Evolutionary conservation across 1,139 yeast genomes (phyloP), one percentile per base, ranked within the genome.

Genomic region (Scheffersomyces stambukii): DNA sequence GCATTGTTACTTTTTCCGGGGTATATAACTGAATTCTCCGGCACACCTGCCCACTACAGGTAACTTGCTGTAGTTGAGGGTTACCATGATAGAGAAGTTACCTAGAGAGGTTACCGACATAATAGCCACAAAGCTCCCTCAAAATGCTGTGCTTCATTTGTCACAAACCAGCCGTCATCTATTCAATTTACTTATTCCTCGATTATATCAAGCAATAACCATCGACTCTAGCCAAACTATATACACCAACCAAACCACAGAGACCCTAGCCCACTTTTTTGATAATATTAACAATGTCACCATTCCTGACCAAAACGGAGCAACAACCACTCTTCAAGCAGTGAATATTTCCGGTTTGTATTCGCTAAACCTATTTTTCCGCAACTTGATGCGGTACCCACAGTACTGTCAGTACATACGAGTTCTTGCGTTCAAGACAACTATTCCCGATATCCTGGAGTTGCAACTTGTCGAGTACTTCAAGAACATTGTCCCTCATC

Each of bases 371-470:
- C 27, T 35, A 7, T 40, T 57, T 9, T 42, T 54, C 22, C 53
- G 48, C 22, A 37, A 33, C 16, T 32, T 53, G 14, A 23, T 31
- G 4, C 27, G 26, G 7, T 28, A 38, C 13, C 41, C 43, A 4
- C 21, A 31, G 8, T 39, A 35, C 23, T 45, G 53, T 20, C 25
- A 18, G 6, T 38, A 35, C 11, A 33, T 56, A 6, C 40, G 41
- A 27, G 36, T 35, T 4, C 15, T 36, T 8, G 31, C 52, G 14
- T 33, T 43, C 8, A 43, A 50, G 25, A 36, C n/a, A n/a, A n/a
- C 37, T 11, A 31, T 53, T 15, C 62, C 63, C 8, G 63, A 56
- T 41, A 37, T 57, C 10, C 54, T 59, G 3, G 60, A 54, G 30
- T 41, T 48, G 16, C 46, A 43, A 21, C 31, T 55, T 12, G 24